These are phyloP conservation scores for Groenewaldozyma sp. DNA, from an alignment of 1,139 yeast species.

Conservation along the genomic window DNA sequence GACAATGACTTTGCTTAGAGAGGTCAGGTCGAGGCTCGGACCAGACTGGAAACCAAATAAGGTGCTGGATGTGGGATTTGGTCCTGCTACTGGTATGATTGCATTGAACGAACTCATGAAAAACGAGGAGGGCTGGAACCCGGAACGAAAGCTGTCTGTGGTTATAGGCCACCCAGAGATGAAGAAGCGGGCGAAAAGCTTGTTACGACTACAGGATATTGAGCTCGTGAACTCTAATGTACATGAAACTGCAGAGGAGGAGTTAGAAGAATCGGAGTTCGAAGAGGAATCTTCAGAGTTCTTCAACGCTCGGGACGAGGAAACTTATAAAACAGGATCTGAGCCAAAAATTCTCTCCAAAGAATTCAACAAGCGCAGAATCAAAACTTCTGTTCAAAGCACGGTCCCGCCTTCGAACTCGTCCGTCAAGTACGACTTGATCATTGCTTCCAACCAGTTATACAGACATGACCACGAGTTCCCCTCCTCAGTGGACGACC, in stretches of 20 bases:
- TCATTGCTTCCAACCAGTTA: slow-evolving; percentile 78
- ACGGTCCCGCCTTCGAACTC: slow-evolving; percentile 17
- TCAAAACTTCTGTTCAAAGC: slow-evolving; percentile 12
- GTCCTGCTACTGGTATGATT: slow-evolving; percentile 88
- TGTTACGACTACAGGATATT: slow-evolving; percentile 59
- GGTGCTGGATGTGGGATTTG: slow-evolving; percentile 75
- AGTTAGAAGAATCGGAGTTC: slow-evolving; percentile 13
- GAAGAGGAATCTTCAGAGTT: slow-evolving; percentile 14
- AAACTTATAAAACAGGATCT: slow-evolving; percentile 14
- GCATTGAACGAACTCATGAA: slow-evolving; percentile 82
- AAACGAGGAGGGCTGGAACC: slow-evolving; percentile 40
- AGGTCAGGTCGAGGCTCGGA: slow-evolving; percentile 48
- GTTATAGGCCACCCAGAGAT: slow-evolving; percentile 65
- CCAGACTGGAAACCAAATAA: slow-evolving; percentile 51
- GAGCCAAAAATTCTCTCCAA: slow-evolving; percentile 41
- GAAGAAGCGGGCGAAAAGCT: slow-evolving; percentile 70
- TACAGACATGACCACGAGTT: slow-evolving; percentile 46
- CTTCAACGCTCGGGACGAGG: slow-evolving; percentile 13
- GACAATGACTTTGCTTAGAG: slow-evolving; percentile 54
- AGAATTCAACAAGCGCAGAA: slow-evolving; percentile 8
- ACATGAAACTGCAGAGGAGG: slow-evolving; percentile 3
- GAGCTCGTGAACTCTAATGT: slow-evolving; percentile 31
- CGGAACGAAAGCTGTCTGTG: slow-evolving; percentile 60
- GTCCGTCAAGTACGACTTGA: slow-evolving; percentile 52
- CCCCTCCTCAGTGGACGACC: slow-evolving; percentile 66